A percentile compares a stretch with the other conserved stretches of the same genome.
Evolutionary conservation across 306 rosid genomes (phyloP).

Genomic region (Macrotyloma uniflorum): DNA sequence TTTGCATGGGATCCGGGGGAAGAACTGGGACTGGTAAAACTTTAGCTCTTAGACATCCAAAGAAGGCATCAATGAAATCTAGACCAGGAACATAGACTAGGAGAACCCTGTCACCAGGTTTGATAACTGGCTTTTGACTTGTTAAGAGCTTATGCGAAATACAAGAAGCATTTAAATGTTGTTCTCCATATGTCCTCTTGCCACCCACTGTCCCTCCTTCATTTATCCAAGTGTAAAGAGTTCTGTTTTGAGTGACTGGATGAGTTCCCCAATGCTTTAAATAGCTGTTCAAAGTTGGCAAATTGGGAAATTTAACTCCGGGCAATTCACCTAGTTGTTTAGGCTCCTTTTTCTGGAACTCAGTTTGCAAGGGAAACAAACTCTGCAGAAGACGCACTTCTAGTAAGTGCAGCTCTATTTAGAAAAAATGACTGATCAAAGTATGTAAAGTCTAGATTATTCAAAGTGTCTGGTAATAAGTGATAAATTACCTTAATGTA

Average conservation of each 20-base stretch:
- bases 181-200: conserved; percentile 78
- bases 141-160: conserved; percentile 78
- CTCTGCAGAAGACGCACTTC: conserved; percentile 56
- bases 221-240: conserved; percentile 81
- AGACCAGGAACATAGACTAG: conserved; percentile 83
- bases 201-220: conserved; percentile 66
- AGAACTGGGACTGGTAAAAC: conserved; percentile 89
- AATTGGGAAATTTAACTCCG: conserved; percentile 68
- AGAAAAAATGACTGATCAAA: not conserved
- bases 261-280: conserved; percentile 84
- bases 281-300: conserved; percentile 73
- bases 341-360: conserved; percentile 45
- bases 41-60: conserved; percentile 86
- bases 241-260: conserved; percentile 55
- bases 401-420: conserved; percentile 25
- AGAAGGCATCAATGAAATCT: conserved; percentile 88
- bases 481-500: conserved; percentile 70
- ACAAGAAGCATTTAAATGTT: conserved; percentile 73
- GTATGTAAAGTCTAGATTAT: not conserved
- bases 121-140: conserved; percentile 71
- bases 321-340: conserved; percentile 58
- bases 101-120: conserved; percentile 81
- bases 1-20: conserved; percentile 95
- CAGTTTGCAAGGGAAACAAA: conserved; percentile 65
- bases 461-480: conserved; percentile 15